phyloP scores from a whole-genome alignment of 2,329 filamentous ascomycete species.

The Pestalotiopsis sp. region DNA sequence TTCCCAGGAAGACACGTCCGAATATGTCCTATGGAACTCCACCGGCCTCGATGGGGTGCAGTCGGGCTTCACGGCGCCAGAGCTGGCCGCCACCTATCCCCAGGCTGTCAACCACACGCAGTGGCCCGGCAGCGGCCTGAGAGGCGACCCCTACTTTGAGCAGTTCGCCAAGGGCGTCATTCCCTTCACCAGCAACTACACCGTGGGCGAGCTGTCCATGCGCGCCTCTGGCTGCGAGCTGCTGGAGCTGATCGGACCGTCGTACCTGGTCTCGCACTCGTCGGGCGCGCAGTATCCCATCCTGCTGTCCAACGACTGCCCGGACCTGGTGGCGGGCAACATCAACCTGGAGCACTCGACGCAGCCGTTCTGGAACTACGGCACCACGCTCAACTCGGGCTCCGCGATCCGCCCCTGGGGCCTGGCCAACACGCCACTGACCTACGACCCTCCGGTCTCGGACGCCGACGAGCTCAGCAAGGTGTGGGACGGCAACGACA shows the following conservation, averaged over 20 bases:
- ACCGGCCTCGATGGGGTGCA: slow-evolving; percentile 27
- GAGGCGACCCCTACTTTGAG: slow-evolving; percentile 49
- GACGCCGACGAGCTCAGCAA: slow-evolving; percentile 26
- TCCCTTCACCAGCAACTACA: slow-evolving; percentile 30
- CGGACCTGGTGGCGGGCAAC: slow-evolving; percentile 29
- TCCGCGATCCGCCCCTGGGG: slow-evolving; percentile 27
- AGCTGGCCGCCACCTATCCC: slow-evolving; percentile 30
- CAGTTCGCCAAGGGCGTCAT: slow-evolving; percentile 47
- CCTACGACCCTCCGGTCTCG: slow-evolving; percentile 29
- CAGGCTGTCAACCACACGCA: slow-evolving; percentile 35
- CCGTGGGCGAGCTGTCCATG: slow-evolving; percentile 23
- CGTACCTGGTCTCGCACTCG: slow-evolving; percentile 33
- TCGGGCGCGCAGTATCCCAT: slow-evolving; percentile 21
- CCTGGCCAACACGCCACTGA: slow-evolving; percentile 29
- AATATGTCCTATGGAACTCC: slow-evolving; percentile 26
- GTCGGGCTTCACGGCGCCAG: slow-evolving; percentile 28
- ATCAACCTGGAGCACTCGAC: slow-evolving; percentile 35
- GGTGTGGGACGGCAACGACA: slow-evolving; percentile 27
- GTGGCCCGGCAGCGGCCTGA: slow-evolving; percentile 33
- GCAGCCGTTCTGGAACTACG: slow-evolving; percentile 29
- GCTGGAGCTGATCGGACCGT: slow-evolving; percentile 26
- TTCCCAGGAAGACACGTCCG: slow-evolving; percentile 29
- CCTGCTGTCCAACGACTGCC: slow-evolving; percentile 27
- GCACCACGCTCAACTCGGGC: slow-evolving; percentile 14
- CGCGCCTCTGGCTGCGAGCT: slow-evolving; percentile 26